These are phyloP conservation scores for Umbilicus rupestris DNA, from an alignment of 164 flowering plant genomes.

Conservation along the genomic window DNA sequence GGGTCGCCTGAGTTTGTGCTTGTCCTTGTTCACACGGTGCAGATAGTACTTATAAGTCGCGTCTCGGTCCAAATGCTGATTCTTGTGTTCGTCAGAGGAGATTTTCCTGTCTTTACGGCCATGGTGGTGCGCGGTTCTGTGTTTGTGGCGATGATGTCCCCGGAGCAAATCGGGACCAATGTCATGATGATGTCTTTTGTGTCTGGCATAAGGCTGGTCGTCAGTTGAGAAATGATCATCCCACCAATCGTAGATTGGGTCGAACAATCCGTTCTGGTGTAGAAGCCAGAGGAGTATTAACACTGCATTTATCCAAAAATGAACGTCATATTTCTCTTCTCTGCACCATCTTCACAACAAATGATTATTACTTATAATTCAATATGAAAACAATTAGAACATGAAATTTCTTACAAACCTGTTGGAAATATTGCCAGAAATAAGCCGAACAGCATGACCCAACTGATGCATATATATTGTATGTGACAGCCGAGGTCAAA, in stretches of 20 bases:
- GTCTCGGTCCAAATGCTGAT: slow-evolving; percentile 21
- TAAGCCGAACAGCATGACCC: slow-evolving; percentile 65
- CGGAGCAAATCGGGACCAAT: slow-evolving; percentile 15
- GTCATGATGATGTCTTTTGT: slow-evolving; percentile 20
- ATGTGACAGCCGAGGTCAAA: slow-evolving; percentile 87
- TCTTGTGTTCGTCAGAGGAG: slow-evolving; percentile 21
- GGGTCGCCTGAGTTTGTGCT: slow-evolving; percentile 32
- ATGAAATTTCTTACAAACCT: slow-evolving; percentile 29
- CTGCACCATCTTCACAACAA: too few relatives aligned
- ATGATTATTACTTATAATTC: too few relatives aligned
- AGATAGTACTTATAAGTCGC: slow-evolving; percentile 32
- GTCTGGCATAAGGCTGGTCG: slow-evolving; percentile 11
- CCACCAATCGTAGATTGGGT: slow-evolving; percentile 89
- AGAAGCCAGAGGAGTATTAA: slow-evolving; percentile 72
- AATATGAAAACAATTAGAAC: neutral
- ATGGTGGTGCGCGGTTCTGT: slow-evolving; percentile 20
- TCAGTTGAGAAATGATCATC: slow-evolving; percentile 40
- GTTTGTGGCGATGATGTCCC: slow-evolving; percentile 21
- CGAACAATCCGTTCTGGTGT: slow-evolving; percentile 81
- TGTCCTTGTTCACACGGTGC: slow-evolving; percentile 50
- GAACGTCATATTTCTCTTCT: too few relatives aligned
- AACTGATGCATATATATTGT: slow-evolving; percentile 76
- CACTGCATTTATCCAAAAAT: slow-evolving; percentile 34
- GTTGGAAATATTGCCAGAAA: slow-evolving; percentile 68
- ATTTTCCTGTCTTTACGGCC: slow-evolving; percentile 19